phyloP scores from a whole-genome alignment of 345 rosid genomes.

The Zanthoxylum bungeanum region DNA sequence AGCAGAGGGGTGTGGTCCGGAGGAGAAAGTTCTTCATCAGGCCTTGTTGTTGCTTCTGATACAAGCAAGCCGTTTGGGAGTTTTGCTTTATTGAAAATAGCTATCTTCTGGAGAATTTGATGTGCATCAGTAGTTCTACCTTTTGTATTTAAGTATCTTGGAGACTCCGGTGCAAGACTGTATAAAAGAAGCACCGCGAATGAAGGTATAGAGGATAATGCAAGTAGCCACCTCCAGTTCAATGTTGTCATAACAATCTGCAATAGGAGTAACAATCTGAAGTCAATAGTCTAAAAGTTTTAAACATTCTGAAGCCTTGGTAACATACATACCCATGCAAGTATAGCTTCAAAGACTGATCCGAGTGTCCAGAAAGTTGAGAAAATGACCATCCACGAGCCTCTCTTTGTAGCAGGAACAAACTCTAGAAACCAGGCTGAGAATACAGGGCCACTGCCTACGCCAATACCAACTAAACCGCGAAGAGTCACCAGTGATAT shows the following conservation, averaged over 20 bases:
- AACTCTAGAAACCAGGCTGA: slow-evolving; percentile 63
- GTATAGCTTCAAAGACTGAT: slow-evolving; percentile 49
- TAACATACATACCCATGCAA: slow-evolving; percentile 67
- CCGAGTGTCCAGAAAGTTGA: slow-evolving; percentile 59
- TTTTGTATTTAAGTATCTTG: slow-evolving; percentile 52
- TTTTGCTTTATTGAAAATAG: slow-evolving; percentile 31
- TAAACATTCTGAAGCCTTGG: too few species aligned
- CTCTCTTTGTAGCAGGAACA: slow-evolving; percentile 56
- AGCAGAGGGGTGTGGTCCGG: slow-evolving; percentile 20
- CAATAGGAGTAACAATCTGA: too few species aligned
- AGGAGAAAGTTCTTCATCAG: slow-evolving; percentile 9
- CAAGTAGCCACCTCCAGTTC: slow-evolving; percentile 74
- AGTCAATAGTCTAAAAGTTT: too few species aligned
- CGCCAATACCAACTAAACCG: slow-evolving; percentile 55
- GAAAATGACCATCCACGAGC: slow-evolving; percentile 55
- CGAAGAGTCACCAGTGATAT: slow-evolving; percentile 35
- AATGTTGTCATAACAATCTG: slow-evolving; percentile 57
- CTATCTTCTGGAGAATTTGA: slow-evolving; percentile 41
- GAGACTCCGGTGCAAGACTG: slow-evolving; percentile 49
- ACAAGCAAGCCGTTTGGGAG: slow-evolving; percentile 51
- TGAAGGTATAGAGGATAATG: slow-evolving; percentile 52
- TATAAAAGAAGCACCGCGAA: slow-evolving; percentile 48
- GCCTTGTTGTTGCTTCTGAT: slow-evolving; percentile 25
- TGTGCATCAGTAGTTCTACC: slow-evolving; percentile 45
- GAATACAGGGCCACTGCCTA: slow-evolving; percentile 61